Evolutionary conservation across 768 basidiomycete genomes (phyloP), one percentile per base, ranked within the genome.

Genomic region (Tulasnella sp.): DNA sequence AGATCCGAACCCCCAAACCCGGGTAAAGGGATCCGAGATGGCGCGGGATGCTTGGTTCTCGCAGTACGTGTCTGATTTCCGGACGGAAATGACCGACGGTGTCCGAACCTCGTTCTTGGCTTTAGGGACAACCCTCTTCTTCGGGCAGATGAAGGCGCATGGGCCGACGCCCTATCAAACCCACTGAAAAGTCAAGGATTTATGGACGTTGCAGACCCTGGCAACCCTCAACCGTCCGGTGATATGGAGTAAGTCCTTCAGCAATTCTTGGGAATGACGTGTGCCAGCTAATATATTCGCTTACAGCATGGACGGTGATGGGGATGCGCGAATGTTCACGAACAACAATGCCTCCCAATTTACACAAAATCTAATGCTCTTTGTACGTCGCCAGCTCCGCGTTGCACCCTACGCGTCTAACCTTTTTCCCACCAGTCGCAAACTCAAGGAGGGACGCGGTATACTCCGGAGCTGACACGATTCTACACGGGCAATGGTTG

Each of bases 361-460:
- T 82, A 93, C 93, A 0, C 91, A 93, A 79, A 85, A 89, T 0
- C 85, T 96, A 22, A 87, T 93, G 85, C 87, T 95, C 72, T 95
- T 94, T 85, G 93, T 94, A 79, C 76, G 91, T 86, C n/a, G 45
- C 76, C 22, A 70, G 49, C 25, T 36, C 17, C 17, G 2, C 25
- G 14, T 75, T 38, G 45, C 45, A 22, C 37, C 45, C 64, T n/a
- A 29, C 69, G 9, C 72, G 8, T 49, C 64, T 37, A 31, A 70
- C 64, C 52, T 71, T 67, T 29, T 3, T 40, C 42, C 77, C 31
- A 36, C 68, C 42, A 96, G 94, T 92, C 93, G 0, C 92, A 96
- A 86, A 94, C 93, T 0, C 92, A 93, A 84, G 83, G 84, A 1
- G 93, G 93, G 3, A 85, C 84, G 36, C 88, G 89, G 14, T 93